Conservation (phyloP, 148 eudicot genomes). For the Camellia lanceoleosa region DNA sequence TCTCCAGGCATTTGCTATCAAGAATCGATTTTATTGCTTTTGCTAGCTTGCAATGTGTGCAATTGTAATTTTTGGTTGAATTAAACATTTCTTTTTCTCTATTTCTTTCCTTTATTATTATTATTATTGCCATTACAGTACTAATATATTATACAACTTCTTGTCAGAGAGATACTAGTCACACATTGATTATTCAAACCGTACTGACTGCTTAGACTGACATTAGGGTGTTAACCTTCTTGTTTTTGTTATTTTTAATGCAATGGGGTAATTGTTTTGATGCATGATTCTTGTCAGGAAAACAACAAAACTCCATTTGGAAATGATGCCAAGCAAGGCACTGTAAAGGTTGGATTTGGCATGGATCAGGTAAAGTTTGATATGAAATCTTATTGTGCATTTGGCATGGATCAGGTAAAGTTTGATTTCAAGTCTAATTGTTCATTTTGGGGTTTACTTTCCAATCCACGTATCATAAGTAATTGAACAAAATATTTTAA, state of each 20-base stretch:
- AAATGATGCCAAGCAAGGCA: background rate
- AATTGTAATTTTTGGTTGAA: background rate
- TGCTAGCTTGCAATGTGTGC: background rate
- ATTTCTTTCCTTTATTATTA: too few relatives aligned
- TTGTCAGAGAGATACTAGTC: background rate
- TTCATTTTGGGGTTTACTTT: background rate
- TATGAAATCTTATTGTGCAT: background rate
- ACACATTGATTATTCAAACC: background rate
- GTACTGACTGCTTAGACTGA: background rate
- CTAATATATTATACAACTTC: background rate
- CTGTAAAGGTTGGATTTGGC: background rate
- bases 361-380: constrained; percentile 1
- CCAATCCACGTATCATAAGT: background rate
- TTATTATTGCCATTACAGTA: background rate
- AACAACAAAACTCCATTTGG: constrained; percentile 2
- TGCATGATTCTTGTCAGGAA: background rate
- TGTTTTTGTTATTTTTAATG: too few relatives aligned
- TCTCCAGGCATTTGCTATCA: background rate
- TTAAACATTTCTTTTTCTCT: background rate
- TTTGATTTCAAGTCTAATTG: background rate
- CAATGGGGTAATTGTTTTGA: background rate
- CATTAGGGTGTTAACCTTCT: too few relatives aligned
- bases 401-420: constrained; percentile 1
- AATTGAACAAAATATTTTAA: background rate
- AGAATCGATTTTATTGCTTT: background rate